Evolutionary conservation across 345 rosid genomes (phyloP), one percentile per base, ranked within the genome.

Genomic region (Euclidium syriacum): DNA sequence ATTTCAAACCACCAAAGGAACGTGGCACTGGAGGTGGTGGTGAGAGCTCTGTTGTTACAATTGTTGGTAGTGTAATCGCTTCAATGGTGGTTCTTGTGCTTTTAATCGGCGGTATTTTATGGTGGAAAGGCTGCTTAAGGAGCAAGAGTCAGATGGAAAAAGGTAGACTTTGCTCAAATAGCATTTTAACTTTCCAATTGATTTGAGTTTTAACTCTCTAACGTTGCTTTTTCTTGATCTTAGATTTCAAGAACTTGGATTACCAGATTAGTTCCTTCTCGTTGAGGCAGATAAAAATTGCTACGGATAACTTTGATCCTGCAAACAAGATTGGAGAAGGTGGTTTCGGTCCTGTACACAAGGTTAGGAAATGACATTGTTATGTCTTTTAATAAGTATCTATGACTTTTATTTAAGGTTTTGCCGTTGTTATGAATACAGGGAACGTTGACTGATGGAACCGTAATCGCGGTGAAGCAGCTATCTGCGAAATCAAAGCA

Each of bases 301-400:
- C 86, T 30, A 80, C 90, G 0, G 61, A 80, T 55, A 72, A 81
- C 75, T 84, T 84, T 62, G 76, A 80, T 64, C 15, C 49, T 11
- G 48, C 43, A 18, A 81, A 84, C 63, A 84, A 84, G 71, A 75
- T 84, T 4, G 87, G 87, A 25, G 85, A 84, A 73, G 90, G 90
- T 43, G 85, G 90, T n/a, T 85, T 85, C 4, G 90, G 90, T 58
- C 80, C 87, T 38, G 90, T 82, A 11, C 78, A 77, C 69, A 85
- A 80, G 90, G 87, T 84, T 14, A 47, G 61, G 0, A 10, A 22
- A 17, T 62, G 14, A 29, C 34, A 23, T 22, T 43, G 18, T 16
- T 19, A 48, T n/a, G n/a, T n/a, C n/a, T n/a, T 4, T 29, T 24
- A 41, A n/a, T n/a, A 33, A 22, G 8, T n/a, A n/a, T n/a, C n/a